Base-by-base conservation (phyloP, 2,329 filamentous ascomycete genomes). In the Dactylonectria macrodidyma region DNA sequence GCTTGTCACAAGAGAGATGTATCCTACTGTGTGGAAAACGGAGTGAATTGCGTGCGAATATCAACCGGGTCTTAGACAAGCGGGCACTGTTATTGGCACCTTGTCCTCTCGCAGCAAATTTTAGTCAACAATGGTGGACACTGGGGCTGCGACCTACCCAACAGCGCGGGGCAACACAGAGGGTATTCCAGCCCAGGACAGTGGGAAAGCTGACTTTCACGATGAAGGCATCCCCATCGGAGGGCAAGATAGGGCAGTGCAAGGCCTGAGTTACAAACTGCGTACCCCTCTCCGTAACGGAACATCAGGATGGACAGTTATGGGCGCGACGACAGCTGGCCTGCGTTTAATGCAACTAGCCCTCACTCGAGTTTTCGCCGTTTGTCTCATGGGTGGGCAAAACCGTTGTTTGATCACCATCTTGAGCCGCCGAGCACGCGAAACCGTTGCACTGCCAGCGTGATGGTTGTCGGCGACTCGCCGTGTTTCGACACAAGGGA, bases 211-310 rank as follows among this genome's bases (percentile, higher is more conserved):
- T 34, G 1, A n/a, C 5, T 2, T 22, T 54, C 11, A 36, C 33
- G 3, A 14, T 38, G n/a, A 54, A 54, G 30, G 51, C 4, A 19
- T 52, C n/a, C 19, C 11, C 14, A 6, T 16, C 26, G 9, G 4
- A 52, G 11, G 7, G n/a, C 3, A 44, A 46, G 26, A n/a, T 44
- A 44, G 57, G 59, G 68, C 63, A 71, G 60, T 26, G 19, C 26
- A 34, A 34, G 12, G 3, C 50, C 30, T 34, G 47, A 16, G 12
- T n/a, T 16, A 24, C 26, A 51, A n/a, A n/a, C 5, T 51, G 26
- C 12, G 19, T 19, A 19, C 19, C 19, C 19, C 19, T 19, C 19
- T 19, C 19, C 19, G 19, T 19, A 19, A 19, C 19, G 19, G 19
- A 19, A 19, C 19, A 19, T 19, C 19, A 19, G 19, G 19, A 19